These are phyloP conservation scores for Diaporthe sp. DNA, from an alignment of 2,329 filamentous ascomycete species.

Conservation along the genomic window DNA sequence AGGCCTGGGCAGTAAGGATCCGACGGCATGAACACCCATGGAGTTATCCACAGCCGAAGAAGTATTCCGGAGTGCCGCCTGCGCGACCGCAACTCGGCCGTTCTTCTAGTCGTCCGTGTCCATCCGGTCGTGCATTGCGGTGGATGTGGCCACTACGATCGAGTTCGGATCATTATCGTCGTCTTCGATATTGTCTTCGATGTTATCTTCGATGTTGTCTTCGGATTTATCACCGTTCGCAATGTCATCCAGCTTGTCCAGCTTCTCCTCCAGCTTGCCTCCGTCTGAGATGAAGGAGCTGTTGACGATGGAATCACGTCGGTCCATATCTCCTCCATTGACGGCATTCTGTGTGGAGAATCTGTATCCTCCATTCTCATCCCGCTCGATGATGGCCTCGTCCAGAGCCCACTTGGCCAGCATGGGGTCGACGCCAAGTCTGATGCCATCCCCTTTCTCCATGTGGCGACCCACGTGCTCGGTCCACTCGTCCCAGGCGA, in stretches of 20 bases:
- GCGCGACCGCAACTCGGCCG: constrained; percentile 8
- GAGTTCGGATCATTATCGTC: constrained; percentile 47
- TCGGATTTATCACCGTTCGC: constrained; percentile 43
- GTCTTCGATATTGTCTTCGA: constrained; percentile 46
- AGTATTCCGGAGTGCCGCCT: background rate
- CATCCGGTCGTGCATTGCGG: constrained; percentile 49
- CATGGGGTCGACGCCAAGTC: constrained; percentile 69
- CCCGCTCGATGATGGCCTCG: constrained; percentile 73
- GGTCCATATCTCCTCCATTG: constrained; percentile 45
- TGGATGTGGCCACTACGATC: constrained; percentile 52
- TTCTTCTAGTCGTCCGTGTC: constrained; percentile 49
- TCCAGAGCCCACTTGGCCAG: constrained; percentile 74
- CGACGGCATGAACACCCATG: background rate
- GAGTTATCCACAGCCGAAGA: background rate
- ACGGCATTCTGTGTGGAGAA: constrained; percentile 60
- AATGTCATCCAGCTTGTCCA: constrained; percentile 26
- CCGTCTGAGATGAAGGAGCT: constrained; percentile 39
- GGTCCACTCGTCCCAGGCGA: constrained; percentile 90
- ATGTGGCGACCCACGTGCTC: constrained; percentile 94
- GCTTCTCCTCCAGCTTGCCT: constrained; percentile 27
- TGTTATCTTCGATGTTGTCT: constrained; percentile 34
- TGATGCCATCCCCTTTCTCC: constrained; percentile 76
- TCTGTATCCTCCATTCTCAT: constrained; percentile 68
- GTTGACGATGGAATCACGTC: constrained; percentile 43
- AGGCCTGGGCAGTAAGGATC: background rate